phyloP scores from a whole-genome alignment of 768 basidiomycete species.

The Pisolithus microcarpus region DNA sequence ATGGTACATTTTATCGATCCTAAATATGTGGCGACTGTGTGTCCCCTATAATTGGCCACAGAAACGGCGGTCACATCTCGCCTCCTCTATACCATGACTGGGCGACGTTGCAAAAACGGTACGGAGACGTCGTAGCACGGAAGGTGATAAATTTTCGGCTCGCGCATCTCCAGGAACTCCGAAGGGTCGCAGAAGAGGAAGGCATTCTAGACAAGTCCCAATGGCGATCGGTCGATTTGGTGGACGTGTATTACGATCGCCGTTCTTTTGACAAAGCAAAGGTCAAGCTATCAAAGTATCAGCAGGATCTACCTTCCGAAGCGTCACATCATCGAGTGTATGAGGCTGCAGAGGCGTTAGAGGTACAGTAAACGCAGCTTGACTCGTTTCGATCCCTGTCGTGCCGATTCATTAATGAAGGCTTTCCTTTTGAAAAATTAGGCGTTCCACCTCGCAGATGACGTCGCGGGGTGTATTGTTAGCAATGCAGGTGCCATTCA shows the following conservation, averaged over 20 bases:
- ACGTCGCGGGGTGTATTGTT: slow-evolving; percentile 43
- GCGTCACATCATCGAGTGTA: slow-evolving; percentile 27
- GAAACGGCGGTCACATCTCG: slow-evolving; percentile 67
- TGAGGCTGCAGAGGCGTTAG: slow-evolving; percentile 28
- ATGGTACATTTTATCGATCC: background rate
- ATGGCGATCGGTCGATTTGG: slow-evolving; percentile 48
- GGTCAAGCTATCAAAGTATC: slow-evolving; percentile 36
- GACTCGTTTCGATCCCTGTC: slow-evolving; percentile 15
- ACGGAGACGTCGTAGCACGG: slow-evolving; percentile 42
- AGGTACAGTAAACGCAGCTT: slow-evolving; percentile 12
- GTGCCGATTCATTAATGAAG: background rate
- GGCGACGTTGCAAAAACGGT: slow-evolving; percentile 32
- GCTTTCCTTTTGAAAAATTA: slow-evolving; percentile 14
- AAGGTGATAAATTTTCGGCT: slow-evolving; percentile 56
- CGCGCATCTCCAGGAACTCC: slow-evolving; percentile 46
- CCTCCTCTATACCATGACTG: slow-evolving; percentile 59
- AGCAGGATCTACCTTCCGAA: slow-evolving; percentile 45
- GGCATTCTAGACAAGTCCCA: slow-evolving; percentile 46
- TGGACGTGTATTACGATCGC: slow-evolving; percentile 47
- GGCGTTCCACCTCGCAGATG: slow-evolving; percentile 42
- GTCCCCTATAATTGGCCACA: slow-evolving; percentile 13
- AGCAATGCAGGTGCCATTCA: slow-evolving; percentile 57
- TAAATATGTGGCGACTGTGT: background rate
- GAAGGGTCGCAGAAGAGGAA: slow-evolving; percentile 47
- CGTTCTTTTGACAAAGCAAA: slow-evolving; percentile 38